These are phyloP conservation scores for Cystofilobasidium bisporidii DNA, from an alignment of 768 basidiomycete species.

Conservation along the genomic window DNA sequence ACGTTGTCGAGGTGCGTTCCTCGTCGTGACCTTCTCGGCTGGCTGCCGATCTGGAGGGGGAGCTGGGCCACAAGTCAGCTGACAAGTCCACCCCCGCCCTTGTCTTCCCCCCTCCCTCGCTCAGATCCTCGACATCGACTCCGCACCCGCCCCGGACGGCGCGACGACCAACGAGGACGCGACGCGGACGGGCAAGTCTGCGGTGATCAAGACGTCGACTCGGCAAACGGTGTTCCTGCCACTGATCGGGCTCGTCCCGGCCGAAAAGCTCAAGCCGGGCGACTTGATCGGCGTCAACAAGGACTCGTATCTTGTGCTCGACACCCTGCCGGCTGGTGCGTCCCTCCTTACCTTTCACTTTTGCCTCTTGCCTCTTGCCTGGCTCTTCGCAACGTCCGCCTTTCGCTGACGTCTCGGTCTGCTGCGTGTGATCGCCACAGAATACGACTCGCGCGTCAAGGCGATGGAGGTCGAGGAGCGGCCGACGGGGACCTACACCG, in stretches of 20 bases:
- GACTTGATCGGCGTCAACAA: constrained; percentile 99
- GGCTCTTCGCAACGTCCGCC: too few species aligned
- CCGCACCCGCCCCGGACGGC: constrained; percentile 74
- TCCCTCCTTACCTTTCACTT: constrained; percentile 1
- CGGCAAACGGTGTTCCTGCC: constrained; percentile 96
- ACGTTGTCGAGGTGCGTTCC: constrained; percentile 79
- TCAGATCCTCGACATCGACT: constrained; percentile 87
- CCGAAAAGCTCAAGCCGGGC: constrained; percentile 75
- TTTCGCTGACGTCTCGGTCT: neutral
- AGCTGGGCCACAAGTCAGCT: too few species aligned
- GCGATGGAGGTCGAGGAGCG: constrained; percentile 99
- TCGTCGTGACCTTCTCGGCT: too few species aligned
- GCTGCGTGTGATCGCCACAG: too few species aligned
- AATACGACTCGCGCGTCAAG: constrained; percentile 96
- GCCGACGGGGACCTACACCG: constrained; percentile 89
- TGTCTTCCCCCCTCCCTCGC: neutral
- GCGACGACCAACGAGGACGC: constrained; percentile 91
- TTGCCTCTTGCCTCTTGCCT: neutral
- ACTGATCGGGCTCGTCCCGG: constrained; percentile 90
- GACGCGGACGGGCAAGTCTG: constrained; percentile 95
- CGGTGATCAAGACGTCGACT: constrained; percentile 97
- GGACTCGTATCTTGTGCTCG: constrained; percentile 93
- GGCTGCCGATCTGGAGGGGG: too few species aligned
- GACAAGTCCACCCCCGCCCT: neutral
- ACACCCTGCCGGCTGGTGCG: constrained; percentile 65